Percentiles rank a stretch among this genome's conserved stretches.
Conservation (phyloP, 805 yeast genomes). For the Lipomyces sp. region DNA sequence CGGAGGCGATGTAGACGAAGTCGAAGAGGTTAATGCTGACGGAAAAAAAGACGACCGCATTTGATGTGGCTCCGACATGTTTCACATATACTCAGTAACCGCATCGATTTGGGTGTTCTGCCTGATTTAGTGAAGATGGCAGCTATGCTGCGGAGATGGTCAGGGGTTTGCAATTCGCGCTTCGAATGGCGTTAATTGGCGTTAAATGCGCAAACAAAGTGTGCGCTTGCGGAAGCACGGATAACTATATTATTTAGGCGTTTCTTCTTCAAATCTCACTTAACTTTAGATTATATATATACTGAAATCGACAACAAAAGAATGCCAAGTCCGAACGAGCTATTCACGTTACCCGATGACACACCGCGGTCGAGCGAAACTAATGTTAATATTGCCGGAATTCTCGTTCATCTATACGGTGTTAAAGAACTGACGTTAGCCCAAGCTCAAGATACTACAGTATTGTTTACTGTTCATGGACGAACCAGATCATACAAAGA, state of each 20-base stretch:
- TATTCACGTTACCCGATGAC: constrained; percentile 28
- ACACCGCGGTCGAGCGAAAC: constrained; percentile 31
- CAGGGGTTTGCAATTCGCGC: no score
- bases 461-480: constrained; percentile 55
- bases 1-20: background rate
- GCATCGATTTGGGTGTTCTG: background rate
- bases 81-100: background rate
- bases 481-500: constrained; percentile 50
- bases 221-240: background rate
- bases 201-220: background rate
- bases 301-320: background rate
- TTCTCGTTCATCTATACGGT: constrained; percentile 54
- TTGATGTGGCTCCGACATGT: background rate
- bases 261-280: background rate
- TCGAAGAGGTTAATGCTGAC: background rate
- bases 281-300: no score
- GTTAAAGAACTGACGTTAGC: constrained; percentile 42
- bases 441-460: constrained; percentile 44
- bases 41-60: background rate
- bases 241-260: background rate
- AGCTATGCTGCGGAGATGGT: no score
- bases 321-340: constrained; percentile 7
- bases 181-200: background rate
- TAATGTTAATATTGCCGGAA: constrained; percentile 51
- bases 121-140: background rate